Base-by-base conservation (phyloP, 192 early-diverging fungal species). In the Backusella tuberculispora region DNA sequence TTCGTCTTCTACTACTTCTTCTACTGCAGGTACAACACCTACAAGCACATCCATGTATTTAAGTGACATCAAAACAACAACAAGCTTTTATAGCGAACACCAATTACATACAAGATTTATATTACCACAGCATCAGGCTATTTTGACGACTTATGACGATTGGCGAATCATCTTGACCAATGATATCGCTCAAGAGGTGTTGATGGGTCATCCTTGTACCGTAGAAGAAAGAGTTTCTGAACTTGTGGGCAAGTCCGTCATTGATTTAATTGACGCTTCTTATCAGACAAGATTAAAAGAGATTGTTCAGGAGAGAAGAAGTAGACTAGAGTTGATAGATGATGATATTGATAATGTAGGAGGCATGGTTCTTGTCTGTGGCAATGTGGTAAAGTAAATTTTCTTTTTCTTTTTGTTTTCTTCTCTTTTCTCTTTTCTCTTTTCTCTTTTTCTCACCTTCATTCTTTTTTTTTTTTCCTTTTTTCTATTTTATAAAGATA, bases 31-130 rank as follows among this genome's bases (percentile, higher is more conserved):
- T 13, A 60, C 53, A 60, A 60, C 53, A 60, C 53, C 53, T 26
- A 24, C 9, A 80, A 84, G 34, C 65, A 78, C 29, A 69, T 89
- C 24, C 88, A 82, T 65, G 84, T 79, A 38, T 88, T 80, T 71
- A 68, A 77, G 29, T 34, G 29, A 34, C 29, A 34, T 34, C 29
- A 34, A 34, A 34, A 34, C 29, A 34, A 19, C 69, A 70, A 53
- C 76, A 78, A 68, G 86, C 85, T 56, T 41, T 88, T 6, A 34
- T 34, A 34, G 29, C 2, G 29, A 34, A 34, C 80, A 5, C 82
- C 83, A 29, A 6, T 29, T 66, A 5, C 60, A 14, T 38, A 66
- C 9, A 37, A 21, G 53, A 24, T 24, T 26, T 12, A 26, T 60
- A 12, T 24, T 12, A 60, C 53, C 47, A 34, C 74, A 75, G 17